Percentiles rank a stretch among this genome's conserved stretches.
Evolutionary conservation across 495 filamentous ascomycete genomes (phyloP).

Genomic region (Viridothelium virens): DNA sequence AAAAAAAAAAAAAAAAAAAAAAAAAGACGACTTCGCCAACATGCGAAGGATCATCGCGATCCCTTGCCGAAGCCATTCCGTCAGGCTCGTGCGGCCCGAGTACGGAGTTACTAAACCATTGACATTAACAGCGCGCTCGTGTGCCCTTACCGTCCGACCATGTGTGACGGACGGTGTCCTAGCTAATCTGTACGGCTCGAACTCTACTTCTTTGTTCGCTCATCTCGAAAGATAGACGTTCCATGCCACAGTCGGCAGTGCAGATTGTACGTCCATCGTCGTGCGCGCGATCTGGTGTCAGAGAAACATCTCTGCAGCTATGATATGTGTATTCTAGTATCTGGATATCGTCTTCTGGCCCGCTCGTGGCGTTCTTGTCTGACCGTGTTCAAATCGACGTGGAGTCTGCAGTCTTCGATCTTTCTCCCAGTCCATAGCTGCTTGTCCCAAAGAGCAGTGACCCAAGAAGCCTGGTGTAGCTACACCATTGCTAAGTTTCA

Average conservation of each 20-base stretch:
- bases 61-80: slow-evolving; percentile 3
- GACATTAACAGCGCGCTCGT: slow-evolving; percentile 1
- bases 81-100: slow-evolving; percentile 5
- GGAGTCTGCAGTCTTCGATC: not conserved
- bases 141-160: not conserved
- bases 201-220: not conserved
- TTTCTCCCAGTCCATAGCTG: not conserved
- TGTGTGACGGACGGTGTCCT: not conserved
- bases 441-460: not conserved
- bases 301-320: not conserved
- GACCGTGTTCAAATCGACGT: not conserved
- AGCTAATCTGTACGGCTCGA: not conserved
- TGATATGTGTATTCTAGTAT: not conserved
- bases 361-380: slow-evolving; percentile 5
- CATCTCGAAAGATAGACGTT: not conserved
- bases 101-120: slow-evolving; percentile 1
- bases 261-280: not conserved
- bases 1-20: no score
- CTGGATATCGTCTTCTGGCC: not conserved
- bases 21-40: not conserved
- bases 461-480: not conserved
- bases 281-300: slow-evolving; percentile 4
- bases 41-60: not conserved
- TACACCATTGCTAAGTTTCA: not conserved
- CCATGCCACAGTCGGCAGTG: not conserved